phyloP scores from a whole-genome alignment of 257 asterid genomes.

The Lycium barbarum region DNA sequence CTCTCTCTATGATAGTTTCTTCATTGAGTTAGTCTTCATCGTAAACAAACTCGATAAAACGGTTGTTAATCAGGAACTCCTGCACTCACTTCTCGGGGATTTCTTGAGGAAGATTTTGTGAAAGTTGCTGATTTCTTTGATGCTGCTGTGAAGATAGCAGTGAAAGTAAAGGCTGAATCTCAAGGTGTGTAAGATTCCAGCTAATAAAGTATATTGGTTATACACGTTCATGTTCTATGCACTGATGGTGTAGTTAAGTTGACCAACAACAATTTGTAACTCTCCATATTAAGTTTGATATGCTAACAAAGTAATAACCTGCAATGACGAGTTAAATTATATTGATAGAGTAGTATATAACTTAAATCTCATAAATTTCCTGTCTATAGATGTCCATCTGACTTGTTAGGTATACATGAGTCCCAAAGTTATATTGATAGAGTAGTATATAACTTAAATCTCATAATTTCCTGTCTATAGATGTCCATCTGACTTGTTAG shows the following conservation, averaged over 20 bases:
- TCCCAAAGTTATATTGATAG: neutral
- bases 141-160: constrained; percentile 85
- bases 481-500: neutral
- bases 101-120: constrained; percentile 22
- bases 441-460: neutral
- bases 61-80: constrained; percentile 69
- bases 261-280: neutral
- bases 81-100: constrained; percentile 95
- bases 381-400: neutral
- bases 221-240: neutral
- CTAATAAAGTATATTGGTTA: neutral
- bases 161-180: constrained; percentile 75
- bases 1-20: constrained; percentile 8
- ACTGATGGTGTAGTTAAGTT: neutral
- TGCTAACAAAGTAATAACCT: constrained; percentile 17
- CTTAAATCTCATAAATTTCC: neutral
- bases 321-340: neutral
- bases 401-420: neutral
- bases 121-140: constrained; percentile 91
- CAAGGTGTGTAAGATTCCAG: constrained; percentile 51
- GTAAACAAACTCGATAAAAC: neutral
- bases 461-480: neutral
- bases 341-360: neutral
- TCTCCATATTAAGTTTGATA: neutral
- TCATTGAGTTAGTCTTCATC: constrained; percentile 22